A percentile compares a stretch with the other conserved stretches of the same genome.
Evolutionary conservation across 2,329 filamentous ascomycete genomes (phyloP).

Genomic region (Fusarium redolens): DNA sequence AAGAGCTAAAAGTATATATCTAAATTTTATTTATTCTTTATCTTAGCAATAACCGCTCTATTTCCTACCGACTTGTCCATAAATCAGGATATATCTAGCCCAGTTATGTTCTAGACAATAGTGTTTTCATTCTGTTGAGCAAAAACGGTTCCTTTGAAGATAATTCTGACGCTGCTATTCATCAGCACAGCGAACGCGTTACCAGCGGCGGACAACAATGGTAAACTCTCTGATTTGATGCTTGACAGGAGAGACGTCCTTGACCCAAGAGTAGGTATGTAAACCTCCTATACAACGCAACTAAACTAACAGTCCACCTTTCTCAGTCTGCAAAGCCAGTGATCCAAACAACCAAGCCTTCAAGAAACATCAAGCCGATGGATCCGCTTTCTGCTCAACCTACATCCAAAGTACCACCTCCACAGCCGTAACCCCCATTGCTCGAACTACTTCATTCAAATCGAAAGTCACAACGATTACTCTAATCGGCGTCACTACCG

Average conservation of each 20-base stretch:
- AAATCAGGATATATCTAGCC: neutral
- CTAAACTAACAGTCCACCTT: neutral
- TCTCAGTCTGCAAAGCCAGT: neutral
- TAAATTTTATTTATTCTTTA: neutral
- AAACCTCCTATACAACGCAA: accelerated
- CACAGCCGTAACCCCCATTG: neutral
- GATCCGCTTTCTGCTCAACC: neutral
- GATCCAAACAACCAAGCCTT: neutral
- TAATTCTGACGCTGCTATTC: neutral
- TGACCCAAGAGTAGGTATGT: neutral
- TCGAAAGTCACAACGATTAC: neutral
- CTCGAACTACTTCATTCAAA: neutral
- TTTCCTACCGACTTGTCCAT: neutral
- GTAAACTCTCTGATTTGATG: too few relatives aligned
- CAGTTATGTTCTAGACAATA: too few relatives aligned
- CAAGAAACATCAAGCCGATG: neutral
- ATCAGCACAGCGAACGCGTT: neutral
- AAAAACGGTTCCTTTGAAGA: neutral
- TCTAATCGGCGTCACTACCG: too few relatives aligned
- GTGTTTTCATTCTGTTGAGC: accelerated
- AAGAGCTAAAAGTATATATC: neutral
- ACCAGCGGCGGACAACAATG: neutral
- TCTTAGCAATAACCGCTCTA: accelerated
- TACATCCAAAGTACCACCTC: neutral
- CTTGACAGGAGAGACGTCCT: neutral